These are phyloP conservation scores for Haplosporangium gracile DNA, from an alignment of 192 early-diverging fungal genomes.

Conservation along the genomic window DNA sequence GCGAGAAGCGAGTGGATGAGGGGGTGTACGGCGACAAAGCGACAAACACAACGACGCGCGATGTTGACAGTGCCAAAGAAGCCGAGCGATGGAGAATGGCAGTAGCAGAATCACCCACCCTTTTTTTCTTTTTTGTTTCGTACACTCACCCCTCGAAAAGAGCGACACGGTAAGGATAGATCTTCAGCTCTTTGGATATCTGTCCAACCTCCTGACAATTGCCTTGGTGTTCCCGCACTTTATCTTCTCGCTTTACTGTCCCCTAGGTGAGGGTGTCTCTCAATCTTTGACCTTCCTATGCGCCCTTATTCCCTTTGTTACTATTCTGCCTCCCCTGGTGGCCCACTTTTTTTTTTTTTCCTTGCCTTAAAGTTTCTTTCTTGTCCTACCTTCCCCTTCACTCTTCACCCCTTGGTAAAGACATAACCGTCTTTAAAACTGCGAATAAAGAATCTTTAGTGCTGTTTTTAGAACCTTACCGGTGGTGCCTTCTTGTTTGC, in stretches of 20 bases:
- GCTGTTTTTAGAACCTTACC: constrained; percentile 12
- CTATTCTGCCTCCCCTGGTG: not conserved
- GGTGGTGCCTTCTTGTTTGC: constrained; percentile 27
- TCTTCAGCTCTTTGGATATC: not conserved
- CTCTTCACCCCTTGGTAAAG: not conserved
- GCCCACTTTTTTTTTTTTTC: not conserved
- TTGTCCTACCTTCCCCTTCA: not conserved
- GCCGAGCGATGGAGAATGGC: not conserved
- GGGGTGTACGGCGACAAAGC: not conserved
- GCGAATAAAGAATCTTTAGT: not conserved
- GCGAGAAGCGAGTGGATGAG: not conserved
- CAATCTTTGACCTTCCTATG: not conserved
- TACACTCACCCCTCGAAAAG: not conserved
- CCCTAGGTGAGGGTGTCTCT: not conserved
- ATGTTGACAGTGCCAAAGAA: not conserved
- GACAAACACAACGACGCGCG: not conserved
- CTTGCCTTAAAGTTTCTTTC: not conserved
- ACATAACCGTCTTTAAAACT: not conserved
- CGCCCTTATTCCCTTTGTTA: not conserved
- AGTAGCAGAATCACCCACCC: constrained; percentile 24
- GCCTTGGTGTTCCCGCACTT: constrained; percentile 6
- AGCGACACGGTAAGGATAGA: not conserved
- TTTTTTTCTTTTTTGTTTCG: not conserved
- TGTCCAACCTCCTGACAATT: not conserved
- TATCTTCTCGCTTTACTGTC: not conserved